phyloP scores from a whole-genome alignment of 1,139 yeast species.

The Eremothecium gossypii region DNA sequence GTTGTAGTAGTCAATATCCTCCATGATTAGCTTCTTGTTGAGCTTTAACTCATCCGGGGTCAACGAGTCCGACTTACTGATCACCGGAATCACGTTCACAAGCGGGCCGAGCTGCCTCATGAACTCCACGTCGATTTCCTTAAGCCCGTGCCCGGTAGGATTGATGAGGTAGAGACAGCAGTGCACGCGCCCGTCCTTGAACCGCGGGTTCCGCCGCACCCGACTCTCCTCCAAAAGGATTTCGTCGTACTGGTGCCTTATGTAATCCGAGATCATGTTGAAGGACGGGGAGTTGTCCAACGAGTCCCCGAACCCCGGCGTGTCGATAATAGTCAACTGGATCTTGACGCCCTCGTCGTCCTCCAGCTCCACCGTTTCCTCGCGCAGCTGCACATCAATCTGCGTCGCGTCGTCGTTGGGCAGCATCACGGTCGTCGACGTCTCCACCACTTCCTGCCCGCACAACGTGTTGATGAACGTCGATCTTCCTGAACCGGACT shows the following conservation, averaged over 20 bases:
- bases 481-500: conserved; percentile 73
- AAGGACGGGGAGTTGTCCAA: conserved; percentile 55
- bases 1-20: conserved; percentile 65
- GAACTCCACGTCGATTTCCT: conserved; percentile 67
- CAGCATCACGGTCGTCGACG: conserved; percentile 38
- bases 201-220: conserved; percentile 78
- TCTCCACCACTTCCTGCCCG: conserved; percentile 68
- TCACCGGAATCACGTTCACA: conserved; percentile 82
- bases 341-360: conserved; percentile 71
- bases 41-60: conserved; percentile 62
- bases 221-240: conserved; percentile 87
- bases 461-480: conserved; percentile 81
- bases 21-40: conserved; percentile 56
- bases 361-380: conserved; percentile 51
- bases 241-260: conserved; percentile 77
- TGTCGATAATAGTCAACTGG: conserved; percentile 59
- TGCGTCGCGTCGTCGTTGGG: conserved; percentile 39
- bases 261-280: conserved; percentile 56
- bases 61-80: conserved; percentile 80
- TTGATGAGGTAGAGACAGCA: conserved; percentile 61
- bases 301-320: conserved; percentile 76
- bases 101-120: conserved; percentile 69
- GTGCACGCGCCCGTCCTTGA: conserved; percentile 70
- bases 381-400: conserved; percentile 39
- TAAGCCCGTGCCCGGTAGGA: conserved; percentile 71